Base-by-base conservation (phyloP, 176 grass and related monocot species). In the Pontederia crassipes region DNA sequence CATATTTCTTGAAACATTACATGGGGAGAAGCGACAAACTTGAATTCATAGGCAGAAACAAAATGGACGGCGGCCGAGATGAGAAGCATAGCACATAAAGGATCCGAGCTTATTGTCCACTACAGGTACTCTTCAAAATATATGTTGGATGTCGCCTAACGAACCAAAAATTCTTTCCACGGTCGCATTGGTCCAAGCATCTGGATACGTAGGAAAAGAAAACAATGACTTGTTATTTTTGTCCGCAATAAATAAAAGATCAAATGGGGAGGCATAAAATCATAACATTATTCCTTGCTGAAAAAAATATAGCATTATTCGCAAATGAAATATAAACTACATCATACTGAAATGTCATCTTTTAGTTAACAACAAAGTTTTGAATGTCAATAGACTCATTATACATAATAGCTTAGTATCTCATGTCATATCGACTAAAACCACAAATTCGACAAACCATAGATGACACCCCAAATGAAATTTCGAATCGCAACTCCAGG, bases 21-120 rank as follows among this genome's bases (percentile, higher is more conserved):
- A 84, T 73, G 69, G 72, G 74, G 71, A 75, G 55, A 84, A 62
- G 65, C 76, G 70, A 75, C 87, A 87, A 62, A 90, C 86, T 67
- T 90, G 80, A 82, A 96, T 78, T 66, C 83, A 96, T 72, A 96
- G 74, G 60, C 86, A 96, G 50, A 83, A 96, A n/a, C 91, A 86
- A 72, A 96, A 90, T 72, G 91, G 86, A 75, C 90, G 81, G 24
- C 82, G 87, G 81, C 72, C 84, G 59, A 86, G 83, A 78, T 90
- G 83, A 66, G 78, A 82, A 65, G 91, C 86, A 77, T 96, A 96
- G 72, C 91, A 96, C 53, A 96, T 86, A 80, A 82, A 96, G 53
- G 91, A 90, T 77, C 91, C 91, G 59, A 80, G 80, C 72, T 72
- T 96, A 72, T 68, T 87, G 79, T 84, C 83, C 72, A 78, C 78